Conservation (phyloP, 106 monocot genomes). For the Vanilla planifolia region DNA sequence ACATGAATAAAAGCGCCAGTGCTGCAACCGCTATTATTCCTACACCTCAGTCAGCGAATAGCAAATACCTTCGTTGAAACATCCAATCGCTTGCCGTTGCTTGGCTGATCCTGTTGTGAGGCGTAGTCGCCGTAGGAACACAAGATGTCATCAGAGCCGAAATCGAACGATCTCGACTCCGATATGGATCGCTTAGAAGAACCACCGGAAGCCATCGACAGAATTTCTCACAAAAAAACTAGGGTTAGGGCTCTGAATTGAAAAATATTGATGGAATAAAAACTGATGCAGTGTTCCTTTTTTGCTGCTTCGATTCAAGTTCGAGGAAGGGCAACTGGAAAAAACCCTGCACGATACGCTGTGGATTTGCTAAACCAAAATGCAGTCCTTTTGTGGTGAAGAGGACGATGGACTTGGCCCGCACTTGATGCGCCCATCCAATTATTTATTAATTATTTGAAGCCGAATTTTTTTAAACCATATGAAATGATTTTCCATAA, state of each 20-base stretch:
- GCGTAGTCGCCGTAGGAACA: conserved; percentile 75
- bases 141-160: conserved; percentile 82
- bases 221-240: neutral
- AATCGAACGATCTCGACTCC: conserved; percentile 59
- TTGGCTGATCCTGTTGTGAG: conserved; percentile 30
- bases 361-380: no score
- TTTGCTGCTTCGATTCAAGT: no score
- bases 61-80: conserved; percentile 42
- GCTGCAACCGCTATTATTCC: no score
- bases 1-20: neutral
- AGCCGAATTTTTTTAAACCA: no score
- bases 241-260: neutral
- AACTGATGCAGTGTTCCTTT: neutral
- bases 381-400: no score
- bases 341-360: no score
- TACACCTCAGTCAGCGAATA: neutral
- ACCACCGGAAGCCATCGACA: conserved; percentile 56
- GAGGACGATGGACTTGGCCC: no score
- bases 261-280: neutral
- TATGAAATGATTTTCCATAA: no score
- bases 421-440: no score
- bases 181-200: conserved; percentile 37
- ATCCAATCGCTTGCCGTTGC: conserved; percentile 51
- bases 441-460: no score
- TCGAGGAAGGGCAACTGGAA: no score